These are phyloP conservation scores for Colletotrichum chrysophilum DNA, from an alignment of 2,329 filamentous ascomycete species.

Conservation along the genomic window DNA sequence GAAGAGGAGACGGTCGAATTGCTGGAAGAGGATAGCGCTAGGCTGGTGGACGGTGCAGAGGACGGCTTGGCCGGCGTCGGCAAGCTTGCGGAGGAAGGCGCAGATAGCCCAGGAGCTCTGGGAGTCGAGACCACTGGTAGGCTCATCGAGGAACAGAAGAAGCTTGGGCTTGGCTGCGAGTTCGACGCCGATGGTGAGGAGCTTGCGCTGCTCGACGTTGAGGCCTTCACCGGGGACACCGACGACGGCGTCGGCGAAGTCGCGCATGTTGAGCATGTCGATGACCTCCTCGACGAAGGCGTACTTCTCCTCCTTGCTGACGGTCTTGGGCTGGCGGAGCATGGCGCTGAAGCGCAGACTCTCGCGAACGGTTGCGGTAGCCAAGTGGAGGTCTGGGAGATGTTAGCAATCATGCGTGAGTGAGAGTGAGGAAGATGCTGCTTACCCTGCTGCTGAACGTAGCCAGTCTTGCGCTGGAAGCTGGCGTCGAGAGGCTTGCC, in stretches of 20 bases:
- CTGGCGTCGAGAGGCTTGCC: slow-evolving; percentile 59
- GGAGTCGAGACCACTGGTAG: slow-evolving; percentile 66
- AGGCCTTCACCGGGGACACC: slow-evolving; percentile 66
- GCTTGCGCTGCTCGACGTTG: slow-evolving; percentile 67
- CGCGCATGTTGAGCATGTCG: slow-evolving; percentile 69
- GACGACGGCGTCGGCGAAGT: slow-evolving; percentile 70
- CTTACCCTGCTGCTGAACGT: slow-evolving; percentile 68
- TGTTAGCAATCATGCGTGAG: not conserved
- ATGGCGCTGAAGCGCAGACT: slow-evolving; percentile 61
- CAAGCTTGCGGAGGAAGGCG: slow-evolving; percentile 65
- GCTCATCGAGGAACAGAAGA: slow-evolving; percentile 67
- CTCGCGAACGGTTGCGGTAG: slow-evolving; percentile 61
- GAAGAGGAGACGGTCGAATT: slow-evolving; percentile 67
- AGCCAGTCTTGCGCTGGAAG: slow-evolving; percentile 70
- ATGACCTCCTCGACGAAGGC: slow-evolving; percentile 69
- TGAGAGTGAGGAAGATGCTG: not conserved
- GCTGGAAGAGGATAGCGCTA: slow-evolving; percentile 55
- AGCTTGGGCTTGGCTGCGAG: slow-evolving; percentile 62
- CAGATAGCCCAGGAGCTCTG: slow-evolving; percentile 70
- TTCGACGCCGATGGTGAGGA: slow-evolving; percentile 67
- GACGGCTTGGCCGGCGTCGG: slow-evolving; percentile 57
- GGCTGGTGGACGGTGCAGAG: slow-evolving; percentile 63
- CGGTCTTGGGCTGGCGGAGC: slow-evolving; percentile 59
- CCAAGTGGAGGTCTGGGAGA: slow-evolving; percentile 57
- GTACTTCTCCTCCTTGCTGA: slow-evolving; percentile 62